Evolutionary conservation across 2,329 filamentous ascomycete genomes (phyloP).

Genomic region (Penicillium sp.): DNA sequence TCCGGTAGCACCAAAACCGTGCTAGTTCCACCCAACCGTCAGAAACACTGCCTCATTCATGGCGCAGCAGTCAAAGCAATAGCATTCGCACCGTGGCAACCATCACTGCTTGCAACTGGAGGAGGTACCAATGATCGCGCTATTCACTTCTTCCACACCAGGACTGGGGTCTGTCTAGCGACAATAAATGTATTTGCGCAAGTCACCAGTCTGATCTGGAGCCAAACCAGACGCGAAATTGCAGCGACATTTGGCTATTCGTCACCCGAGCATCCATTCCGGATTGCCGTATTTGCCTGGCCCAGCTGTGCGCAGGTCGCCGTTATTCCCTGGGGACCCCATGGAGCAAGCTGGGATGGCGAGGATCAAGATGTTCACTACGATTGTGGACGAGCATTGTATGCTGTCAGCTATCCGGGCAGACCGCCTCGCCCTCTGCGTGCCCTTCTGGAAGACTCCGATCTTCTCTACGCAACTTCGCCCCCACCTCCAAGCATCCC

Average conservation of each 20-base stretch:
- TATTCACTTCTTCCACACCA: conserved; percentile 92
- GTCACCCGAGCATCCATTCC: conserved; percentile 82
- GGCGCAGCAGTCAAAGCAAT: conserved; percentile 93
- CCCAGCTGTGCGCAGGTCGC: conserved; percentile 84
- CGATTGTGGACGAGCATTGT: conserved; percentile 63
- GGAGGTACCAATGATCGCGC: conserved; percentile 92
- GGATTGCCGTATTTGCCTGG: conserved; percentile 94
- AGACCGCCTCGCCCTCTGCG: conserved; percentile 47
- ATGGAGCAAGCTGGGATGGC: conserved; percentile 31
- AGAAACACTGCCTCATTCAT: conserved; percentile 74
- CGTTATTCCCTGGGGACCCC: conserved; percentile 78
- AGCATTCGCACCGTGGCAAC: conserved; percentile 93
- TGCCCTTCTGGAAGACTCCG: conserved; percentile 5
- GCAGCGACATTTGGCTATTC: conserved; percentile 92
- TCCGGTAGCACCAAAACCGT: conserved; percentile 41
- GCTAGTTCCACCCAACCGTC: conserved; percentile 55
- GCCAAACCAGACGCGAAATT: conserved; percentile 79
- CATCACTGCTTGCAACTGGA: conserved; percentile 81
- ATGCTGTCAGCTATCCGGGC: conserved; percentile 81
- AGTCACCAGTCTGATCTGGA: conserved; percentile 92
- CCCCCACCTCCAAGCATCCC: conserved; percentile 6
- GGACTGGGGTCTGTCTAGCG: conserved; percentile 78
- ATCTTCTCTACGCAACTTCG: conserved; percentile 12
- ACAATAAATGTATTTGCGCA: conserved; percentile 92
- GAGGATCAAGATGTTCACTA: conserved; percentile 22